Conservation (phyloP, 2,329 filamentous ascomycete genomes). For the Xylariaceae sp. region DNA sequence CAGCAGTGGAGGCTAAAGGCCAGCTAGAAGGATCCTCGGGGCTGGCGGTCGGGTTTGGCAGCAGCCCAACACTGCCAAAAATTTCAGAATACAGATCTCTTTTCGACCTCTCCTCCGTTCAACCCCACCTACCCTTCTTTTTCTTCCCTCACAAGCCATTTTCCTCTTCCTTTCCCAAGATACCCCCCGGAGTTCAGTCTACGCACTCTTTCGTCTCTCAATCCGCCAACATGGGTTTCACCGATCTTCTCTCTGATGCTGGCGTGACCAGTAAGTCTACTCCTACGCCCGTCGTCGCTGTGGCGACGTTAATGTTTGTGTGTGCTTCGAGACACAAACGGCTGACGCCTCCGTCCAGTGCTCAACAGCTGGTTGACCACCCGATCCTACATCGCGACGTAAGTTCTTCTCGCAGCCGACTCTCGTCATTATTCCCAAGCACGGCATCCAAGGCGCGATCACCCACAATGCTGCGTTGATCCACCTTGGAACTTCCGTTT, state of each 20-base stretch:
- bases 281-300: slow-evolving; percentile 1
- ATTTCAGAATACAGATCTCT: slow-evolving; percentile 21
- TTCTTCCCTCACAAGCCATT: slow-evolving; percentile 19
- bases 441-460: too few species aligned
- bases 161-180: slow-evolving; percentile 19
- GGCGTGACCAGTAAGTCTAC: slow-evolving; percentile 41
- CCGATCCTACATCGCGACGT: slow-evolving; percentile 67
- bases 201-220: slow-evolving; percentile 11
- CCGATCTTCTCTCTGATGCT: slow-evolving; percentile 49
- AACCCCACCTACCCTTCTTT: slow-evolving; percentile 21
- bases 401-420: slow-evolving; percentile 38
- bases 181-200: slow-evolving; percentile 19
- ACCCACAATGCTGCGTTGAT: too few species aligned
- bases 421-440: slow-evolving; percentile 6
- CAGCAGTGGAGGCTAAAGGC: too few species aligned
- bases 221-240: slow-evolving; percentile 48
- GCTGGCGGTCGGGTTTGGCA: not conserved
- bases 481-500: too few species aligned
- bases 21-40: too few species aligned
- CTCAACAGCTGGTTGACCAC: slow-evolving; percentile 58
- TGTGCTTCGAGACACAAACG: too few species aligned
- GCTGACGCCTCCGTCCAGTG: slow-evolving; percentile 20
- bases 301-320: too few species aligned
- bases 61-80: slow-evolving; percentile 13
- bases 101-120: slow-evolving; percentile 11